phyloP scores from a whole-genome alignment of 495 filamentous ascomycete genomes.

The Letharia lupina region DNA sequence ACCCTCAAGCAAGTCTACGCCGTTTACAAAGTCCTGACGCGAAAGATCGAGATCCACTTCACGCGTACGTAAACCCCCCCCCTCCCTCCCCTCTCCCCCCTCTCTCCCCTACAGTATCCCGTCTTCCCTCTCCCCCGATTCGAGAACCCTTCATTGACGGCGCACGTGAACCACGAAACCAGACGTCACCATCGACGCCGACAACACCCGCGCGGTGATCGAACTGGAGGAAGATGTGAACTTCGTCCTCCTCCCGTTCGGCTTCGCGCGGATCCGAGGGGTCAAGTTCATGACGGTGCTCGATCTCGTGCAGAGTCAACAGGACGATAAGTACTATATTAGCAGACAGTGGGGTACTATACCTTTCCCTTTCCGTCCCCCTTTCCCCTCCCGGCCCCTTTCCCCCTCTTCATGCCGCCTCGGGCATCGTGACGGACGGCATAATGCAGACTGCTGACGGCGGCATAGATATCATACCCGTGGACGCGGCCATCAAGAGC shows the following conservation, averaged over 20 bases:
- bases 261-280: not conserved
- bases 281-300: conserved; percentile 2
- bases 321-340: conserved; percentile 1
- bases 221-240: not conserved
- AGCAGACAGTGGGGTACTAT: not conserved
- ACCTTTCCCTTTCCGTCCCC: not conserved
- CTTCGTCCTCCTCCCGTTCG: not conserved
- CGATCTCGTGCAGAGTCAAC: not conserved
- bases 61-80: not conserved
- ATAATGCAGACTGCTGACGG: not conserved
- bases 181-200: conserved; percentile 8
- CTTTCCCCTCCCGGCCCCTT: not conserved
- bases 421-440: not conserved
- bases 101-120: not conserved
- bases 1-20: conserved; percentile 9
- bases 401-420: not conserved
- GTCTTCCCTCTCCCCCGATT: not conserved
- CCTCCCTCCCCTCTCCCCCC: not conserved
- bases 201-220: conserved; percentile 3
- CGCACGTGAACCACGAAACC: not conserved
- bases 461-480: not conserved
- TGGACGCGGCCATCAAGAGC: not conserved
- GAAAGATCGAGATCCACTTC: not conserved
- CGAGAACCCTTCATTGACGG: not conserved
- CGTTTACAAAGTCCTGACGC: not conserved